Percentiles rank a stretch among this genome's conserved stretches.
Evolutionary conservation across 768 basidiomycete genomes (phyloP).

Genomic region (Auricularia sp.): DNA sequence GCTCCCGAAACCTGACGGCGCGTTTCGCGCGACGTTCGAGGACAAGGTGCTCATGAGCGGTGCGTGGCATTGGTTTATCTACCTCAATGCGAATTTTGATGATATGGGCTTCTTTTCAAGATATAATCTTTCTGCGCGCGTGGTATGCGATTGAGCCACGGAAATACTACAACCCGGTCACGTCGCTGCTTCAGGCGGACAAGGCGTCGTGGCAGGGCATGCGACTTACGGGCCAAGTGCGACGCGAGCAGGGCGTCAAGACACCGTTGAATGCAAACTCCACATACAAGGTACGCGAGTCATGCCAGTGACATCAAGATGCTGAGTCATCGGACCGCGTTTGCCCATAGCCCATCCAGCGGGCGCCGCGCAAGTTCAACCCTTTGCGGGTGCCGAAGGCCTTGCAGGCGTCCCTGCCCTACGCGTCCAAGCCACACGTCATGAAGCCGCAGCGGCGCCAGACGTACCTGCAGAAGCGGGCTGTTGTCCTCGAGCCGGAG

Average conservation of each 20-base stretch:
- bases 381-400: constrained; percentile 79
- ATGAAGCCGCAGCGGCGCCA: constrained; percentile 60
- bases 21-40: constrained; percentile 94
- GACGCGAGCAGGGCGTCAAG: constrained; percentile 74
- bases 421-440: constrained; percentile 82
- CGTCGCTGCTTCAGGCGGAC: constrained; percentile 74
- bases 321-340: not conserved
- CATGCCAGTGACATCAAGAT: not conserved
- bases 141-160: constrained; percentile 96
- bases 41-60: constrained; percentile 95
- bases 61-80: constrained; percentile 26
- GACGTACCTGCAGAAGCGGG: constrained; percentile 91
- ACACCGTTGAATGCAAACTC: constrained; percentile 79
- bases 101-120: constrained; percentile 29
- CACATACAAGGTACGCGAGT: constrained; percentile 54
- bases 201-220: constrained; percentile 86
- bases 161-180: constrained; percentile 94
- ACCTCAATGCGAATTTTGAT: not conserved
- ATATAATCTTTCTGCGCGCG: constrained; percentile 88
- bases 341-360: constrained; percentile 44
- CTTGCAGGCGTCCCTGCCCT: constrained; percentile 85
- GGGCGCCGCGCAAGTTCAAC: constrained; percentile 79
- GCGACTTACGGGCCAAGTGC: constrained; percentile 89
- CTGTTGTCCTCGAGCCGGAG: constrained; percentile 90
- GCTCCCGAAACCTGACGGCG: constrained; percentile 86